Evolutionary conservation across 106 monocot species (phyloP), one percentile per base, ranked within the genome.

Genomic region (Cymbidium sinense): DNA sequence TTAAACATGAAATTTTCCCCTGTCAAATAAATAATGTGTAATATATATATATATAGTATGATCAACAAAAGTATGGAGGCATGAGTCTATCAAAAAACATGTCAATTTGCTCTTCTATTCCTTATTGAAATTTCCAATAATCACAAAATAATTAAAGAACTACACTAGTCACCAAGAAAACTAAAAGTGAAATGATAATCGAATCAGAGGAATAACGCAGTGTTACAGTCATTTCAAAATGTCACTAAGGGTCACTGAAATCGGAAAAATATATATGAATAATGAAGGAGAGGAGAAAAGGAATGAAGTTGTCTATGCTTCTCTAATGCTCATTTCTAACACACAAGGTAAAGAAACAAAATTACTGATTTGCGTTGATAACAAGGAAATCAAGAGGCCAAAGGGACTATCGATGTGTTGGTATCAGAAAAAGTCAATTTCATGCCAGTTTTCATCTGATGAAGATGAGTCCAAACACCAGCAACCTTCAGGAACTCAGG

Each of bases 1-100:
- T 75, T 41, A 54, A 5, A 69, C 91, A 91, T 72, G 86, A 84
- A 58, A 88, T 76, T 51, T 70, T 91, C 31, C 82, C 88, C 91
- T 91, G 82, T 37, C 77, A 70, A 61, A 73, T n/a, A 62, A 62
- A 62, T 7, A 31, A 67, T 28, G 64, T 9, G 12, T 20, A 64
- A n/a, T n/a, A n/a, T n/a, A 12, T 58, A 19, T 17, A 58, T 7
- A 27, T 27, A 27, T 5, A 64, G 64, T 64, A 31, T 34, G 33
- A 67, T 2, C 33, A 17, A 67, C 67, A 58, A 58, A 58, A 58
- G 58, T 58, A 23, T 23, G 23, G 23, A 15, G 23, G 9, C 58
- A 58, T 58, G 23, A 23, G 10, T 62, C n/a, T 62, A 6, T 27
- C n/a, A 62, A 62, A 62, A 25, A 27, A 25, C 15, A 23, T 47